phyloP scores from a whole-genome alignment of 2,329 filamentous ascomycete species.

The Trichophyton schoenleinii region DNA sequence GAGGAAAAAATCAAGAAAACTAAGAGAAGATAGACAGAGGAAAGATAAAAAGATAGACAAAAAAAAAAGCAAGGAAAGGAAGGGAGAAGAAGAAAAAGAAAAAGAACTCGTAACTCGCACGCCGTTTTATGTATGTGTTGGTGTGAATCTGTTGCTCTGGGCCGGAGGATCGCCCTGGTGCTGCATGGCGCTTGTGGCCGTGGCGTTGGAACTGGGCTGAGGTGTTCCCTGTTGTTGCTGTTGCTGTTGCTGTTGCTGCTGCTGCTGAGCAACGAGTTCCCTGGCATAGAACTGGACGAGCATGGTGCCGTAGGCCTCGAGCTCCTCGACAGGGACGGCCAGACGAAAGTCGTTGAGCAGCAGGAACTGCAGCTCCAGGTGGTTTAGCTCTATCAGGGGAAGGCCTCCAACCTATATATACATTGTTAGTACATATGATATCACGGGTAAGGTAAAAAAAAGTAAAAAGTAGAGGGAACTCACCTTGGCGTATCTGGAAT shows the following conservation, averaged over 20 bases:
- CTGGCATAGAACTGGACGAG: constrained; percentile 93
- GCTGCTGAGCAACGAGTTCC: constrained; percentile 58
- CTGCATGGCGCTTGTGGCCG: neutral
- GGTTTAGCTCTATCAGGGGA: constrained; percentile 83
- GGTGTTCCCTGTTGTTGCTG: neutral
- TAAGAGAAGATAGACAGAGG: neutral
- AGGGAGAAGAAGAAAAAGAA: neutral
- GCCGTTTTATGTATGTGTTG: neutral
- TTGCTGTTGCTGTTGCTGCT: neutral
- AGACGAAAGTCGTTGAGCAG: constrained; percentile 92
- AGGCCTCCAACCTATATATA: constrained; percentile 70
- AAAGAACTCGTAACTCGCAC: neutral
- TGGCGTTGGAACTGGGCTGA: neutral
- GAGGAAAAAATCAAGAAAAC: neutral
- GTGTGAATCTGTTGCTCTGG: neutral
- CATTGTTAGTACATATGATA: neutral
- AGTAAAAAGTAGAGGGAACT: constrained; percentile 17
- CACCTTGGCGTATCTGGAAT: constrained; percentile 98
- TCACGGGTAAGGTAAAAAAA: constrained; percentile 5
- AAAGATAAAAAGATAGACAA: neutral
- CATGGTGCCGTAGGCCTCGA: constrained; percentile 97
- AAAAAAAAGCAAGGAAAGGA: neutral
- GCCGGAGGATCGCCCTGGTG: neutral
- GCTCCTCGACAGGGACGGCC: constrained; percentile 81
- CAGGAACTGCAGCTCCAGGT: constrained; percentile 90